Evolutionary conservation across 805 yeast species (phyloP), one percentile per base, ranked within the genome.

Genomic region (Myxozyma vanderwaltii): DNA sequence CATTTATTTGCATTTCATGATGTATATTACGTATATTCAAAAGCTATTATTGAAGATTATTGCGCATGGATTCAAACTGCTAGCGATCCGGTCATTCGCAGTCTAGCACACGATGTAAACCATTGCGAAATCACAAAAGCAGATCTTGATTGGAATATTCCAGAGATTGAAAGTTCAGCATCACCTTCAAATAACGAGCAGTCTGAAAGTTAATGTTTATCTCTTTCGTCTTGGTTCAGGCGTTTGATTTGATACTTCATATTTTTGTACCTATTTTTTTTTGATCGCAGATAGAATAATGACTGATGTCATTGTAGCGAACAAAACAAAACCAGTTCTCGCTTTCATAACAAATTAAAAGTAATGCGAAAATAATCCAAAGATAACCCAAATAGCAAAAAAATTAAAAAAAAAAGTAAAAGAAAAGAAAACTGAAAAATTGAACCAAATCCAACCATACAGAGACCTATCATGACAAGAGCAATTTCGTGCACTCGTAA

Each of bases 1-100:
- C 92, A 88, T 69, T 74, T 88, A 10, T 91, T 91, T 72, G 79
- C 96, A 59, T 86, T 76, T 69, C 96, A 90, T 69, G 96, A 90
- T 68, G 80, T 86, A 21, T 90, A 90, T 70, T 89, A 90, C 69
- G 90, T 89, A 4, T 91, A 91, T 71, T 88, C 88, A 69, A 84
- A 83, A 69, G 79, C 91, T 0, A 79, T 89, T 77, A 65, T 90
- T 4, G 90, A 88, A 67, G 97, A 91, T 70, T 76, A 89, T 63
- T 79, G 88, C 58, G 76, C 86, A 15, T 91, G 96, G 96, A 71
- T 87, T 17, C 70, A 77, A 39, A 78, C 78, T 44, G 84, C 89
- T 40, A 78, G 41, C 17, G 61, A 59, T 41, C 15, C 56, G 13
- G 78, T 62, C 91, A 86, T 64, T 76, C 73, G 89, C 56, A 79